These are phyloP conservation scores for Xylaria sp. DNA, from an alignment of 2,329 filamentous ascomycete species.

Conservation along the genomic window DNA sequence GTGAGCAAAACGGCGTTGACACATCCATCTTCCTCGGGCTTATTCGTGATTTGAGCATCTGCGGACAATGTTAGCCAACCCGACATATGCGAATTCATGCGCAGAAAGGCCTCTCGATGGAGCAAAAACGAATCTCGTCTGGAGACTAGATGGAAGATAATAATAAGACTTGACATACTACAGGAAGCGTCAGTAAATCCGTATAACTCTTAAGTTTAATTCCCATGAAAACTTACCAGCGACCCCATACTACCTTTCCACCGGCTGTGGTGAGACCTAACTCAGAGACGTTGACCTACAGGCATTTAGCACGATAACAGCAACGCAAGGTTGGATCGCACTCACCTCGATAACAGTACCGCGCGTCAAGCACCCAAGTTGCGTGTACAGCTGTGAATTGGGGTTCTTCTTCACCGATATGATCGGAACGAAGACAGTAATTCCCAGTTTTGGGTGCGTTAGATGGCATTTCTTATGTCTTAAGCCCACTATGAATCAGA, in stretches of 20 bases:
- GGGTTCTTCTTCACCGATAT: constrained; percentile 78
- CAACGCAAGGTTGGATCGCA: background rate
- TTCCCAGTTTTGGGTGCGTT: constrained; percentile 69
- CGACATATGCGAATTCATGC: background rate
- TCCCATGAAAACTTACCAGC: constrained; percentile 52
- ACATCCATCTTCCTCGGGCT: constrained; percentile 55
- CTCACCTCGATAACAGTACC: constrained; percentile 80
- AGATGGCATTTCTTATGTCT: constrained; percentile 82
- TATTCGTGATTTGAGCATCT: constrained; percentile 56
- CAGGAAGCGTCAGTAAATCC: constrained; percentile 9
- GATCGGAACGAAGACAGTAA: constrained; percentile 51
- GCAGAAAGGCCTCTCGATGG: background rate
- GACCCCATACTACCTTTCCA: constrained; percentile 90
- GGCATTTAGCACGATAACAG: constrained; percentile 59
- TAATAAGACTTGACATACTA: constrained; percentile 21
- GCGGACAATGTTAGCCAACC: constrained; percentile 9
- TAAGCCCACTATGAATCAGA: constrained; percentile 3
- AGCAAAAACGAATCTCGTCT: background rate
- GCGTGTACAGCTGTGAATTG: constrained; percentile 80
- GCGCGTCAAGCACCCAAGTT: constrained; percentile 56
- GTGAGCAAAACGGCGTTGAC: constrained; percentile 55
- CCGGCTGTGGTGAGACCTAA: constrained; percentile 89
- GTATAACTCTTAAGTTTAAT: constrained; percentile 44
- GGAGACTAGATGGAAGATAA: background rate
- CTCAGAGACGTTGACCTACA: constrained; percentile 92